Evolutionary conservation across 441 rosid species (phyloP).

Genomic region (Jatropha multifida): DNA sequence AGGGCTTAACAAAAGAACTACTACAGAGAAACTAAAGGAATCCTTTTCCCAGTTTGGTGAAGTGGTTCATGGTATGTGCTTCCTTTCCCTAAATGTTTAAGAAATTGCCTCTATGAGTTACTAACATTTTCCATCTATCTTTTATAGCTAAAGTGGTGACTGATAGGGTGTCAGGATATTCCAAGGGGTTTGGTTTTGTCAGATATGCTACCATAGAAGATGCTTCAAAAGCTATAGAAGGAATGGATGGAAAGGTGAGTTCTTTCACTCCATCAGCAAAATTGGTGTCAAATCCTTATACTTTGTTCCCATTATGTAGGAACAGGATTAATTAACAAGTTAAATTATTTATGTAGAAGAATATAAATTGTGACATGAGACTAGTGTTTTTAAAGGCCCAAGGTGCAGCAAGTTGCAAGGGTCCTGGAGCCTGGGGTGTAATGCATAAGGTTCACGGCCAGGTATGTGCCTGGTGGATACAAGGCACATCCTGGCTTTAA

Average conservation of each 20-base stretch:
- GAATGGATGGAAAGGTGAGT: constrained; percentile 90
- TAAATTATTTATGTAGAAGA: neutral
- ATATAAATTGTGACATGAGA: neutral
- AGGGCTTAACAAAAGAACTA: constrained; percentile 87
- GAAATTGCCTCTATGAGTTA: neutral
- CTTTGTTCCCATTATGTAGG: neutral
- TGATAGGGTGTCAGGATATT: constrained; percentile 77
- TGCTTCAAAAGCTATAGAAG: constrained; percentile 78
- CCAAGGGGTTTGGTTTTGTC: constrained; percentile 95
- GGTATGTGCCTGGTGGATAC: too few relatives aligned
- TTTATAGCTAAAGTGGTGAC: constrained; percentile 72
- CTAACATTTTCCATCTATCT: constrained; percentile 17
- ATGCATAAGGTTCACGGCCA: too few relatives aligned
- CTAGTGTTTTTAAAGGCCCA: neutral
- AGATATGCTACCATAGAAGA: constrained; percentile 70
- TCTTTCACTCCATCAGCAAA: neutral
- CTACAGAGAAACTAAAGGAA: constrained; percentile 61
- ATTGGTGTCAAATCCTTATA: neutral
- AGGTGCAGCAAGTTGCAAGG: neutral
- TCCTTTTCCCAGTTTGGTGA: constrained; percentile 75
- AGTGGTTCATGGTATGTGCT: constrained; percentile 65
- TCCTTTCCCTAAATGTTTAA: constrained; percentile 1
- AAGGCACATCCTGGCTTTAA: neutral
- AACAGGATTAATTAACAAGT: neutral
- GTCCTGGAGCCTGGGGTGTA: too few relatives aligned